These are phyloP conservation scores for Yarrowia hollandica DNA, from an alignment of 805 yeast species.

Conservation along the genomic window DNA sequence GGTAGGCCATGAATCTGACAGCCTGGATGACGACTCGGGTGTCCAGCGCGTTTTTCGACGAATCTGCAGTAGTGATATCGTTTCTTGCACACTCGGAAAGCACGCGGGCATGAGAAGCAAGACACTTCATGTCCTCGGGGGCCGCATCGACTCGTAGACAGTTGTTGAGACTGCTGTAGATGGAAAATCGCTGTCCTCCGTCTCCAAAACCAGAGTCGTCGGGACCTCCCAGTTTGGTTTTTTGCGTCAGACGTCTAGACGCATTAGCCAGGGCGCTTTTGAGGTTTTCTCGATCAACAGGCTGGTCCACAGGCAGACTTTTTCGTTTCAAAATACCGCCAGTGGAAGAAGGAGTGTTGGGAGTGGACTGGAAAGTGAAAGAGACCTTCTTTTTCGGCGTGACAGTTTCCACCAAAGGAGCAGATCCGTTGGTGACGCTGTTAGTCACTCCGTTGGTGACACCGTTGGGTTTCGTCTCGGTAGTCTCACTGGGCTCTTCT, in stretches of 20 bases:
- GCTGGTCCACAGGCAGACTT: background rate
- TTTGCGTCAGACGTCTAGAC: background rate
- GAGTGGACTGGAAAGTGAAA: background rate
- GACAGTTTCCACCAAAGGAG: background rate
- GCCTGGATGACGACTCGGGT: constrained; percentile 25
- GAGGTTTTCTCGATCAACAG: background rate
- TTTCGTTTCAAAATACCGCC: constrained; percentile 17
- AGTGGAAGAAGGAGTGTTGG: constrained; percentile 13
- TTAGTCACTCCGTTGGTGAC: background rate
- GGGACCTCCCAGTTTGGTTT: constrained; percentile 5
- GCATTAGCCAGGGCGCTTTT: background rate
- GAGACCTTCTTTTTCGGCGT: constrained; percentile 17
- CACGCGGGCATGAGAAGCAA: background rate
- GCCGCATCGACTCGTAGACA: background rate
- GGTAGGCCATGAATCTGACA: constrained; percentile 5
- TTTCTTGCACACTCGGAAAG: constrained; percentile 6
- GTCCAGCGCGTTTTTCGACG: constrained; percentile 13
- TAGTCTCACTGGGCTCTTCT: background rate
- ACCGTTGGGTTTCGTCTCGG: background rate
- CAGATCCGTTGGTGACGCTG: no score
- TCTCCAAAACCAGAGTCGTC: constrained; percentile 22
- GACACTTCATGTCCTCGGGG: background rate
- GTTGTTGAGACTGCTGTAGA: constrained; percentile 10
- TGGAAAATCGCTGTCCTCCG: constrained; percentile 18
- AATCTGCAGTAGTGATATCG: constrained; percentile 15